A percentile compares a stretch with the other conserved stretches of the same genome.
These are phyloP conservation scores for Yarrowia sp. DNA, from an alignment of 805 yeast species.

Conservation along the genomic window DNA sequence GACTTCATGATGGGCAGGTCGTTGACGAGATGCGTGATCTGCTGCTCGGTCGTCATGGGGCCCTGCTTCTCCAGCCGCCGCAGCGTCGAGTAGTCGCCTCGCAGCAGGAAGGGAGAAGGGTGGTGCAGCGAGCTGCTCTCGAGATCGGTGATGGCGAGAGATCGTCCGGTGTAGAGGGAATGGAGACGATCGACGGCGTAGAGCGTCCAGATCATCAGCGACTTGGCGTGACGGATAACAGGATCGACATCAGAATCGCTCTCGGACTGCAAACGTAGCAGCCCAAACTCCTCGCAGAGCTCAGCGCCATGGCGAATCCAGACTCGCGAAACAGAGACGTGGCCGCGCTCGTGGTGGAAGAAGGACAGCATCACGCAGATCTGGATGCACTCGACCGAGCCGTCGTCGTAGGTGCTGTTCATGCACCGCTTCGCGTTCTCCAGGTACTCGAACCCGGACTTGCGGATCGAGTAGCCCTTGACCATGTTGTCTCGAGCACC, in stretches of 20 bases:
- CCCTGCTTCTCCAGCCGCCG: constrained; percentile 19
- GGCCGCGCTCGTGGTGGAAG: constrained; percentile 32
- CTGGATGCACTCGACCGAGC: constrained; percentile 30
- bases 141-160: constrained; percentile 6
- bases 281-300: constrained; percentile 24
- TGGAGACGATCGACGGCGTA: not conserved
- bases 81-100: constrained; percentile 9
- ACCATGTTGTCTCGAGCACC: constrained; percentile 32
- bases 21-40: constrained; percentile 6
- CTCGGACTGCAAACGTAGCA: constrained; percentile 5
- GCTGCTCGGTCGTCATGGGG: constrained; percentile 20
- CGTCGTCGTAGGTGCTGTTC: constrained; percentile 30
- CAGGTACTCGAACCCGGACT: constrained; percentile 10
- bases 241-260: constrained; percentile 6
- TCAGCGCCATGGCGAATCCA: constrained; percentile 33
- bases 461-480: constrained; percentile 28
- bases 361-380: constrained; percentile 32
- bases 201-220: constrained; percentile 8
- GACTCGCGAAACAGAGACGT: constrained; percentile 32
- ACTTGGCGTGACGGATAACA: not conserved
- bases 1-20: constrained; percentile 15
- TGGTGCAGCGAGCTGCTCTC: constrained; percentile 2
- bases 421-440: constrained; percentile 25
- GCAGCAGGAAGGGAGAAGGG: not conserved
- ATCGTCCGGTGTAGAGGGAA: not conserved